Evolutionary conservation across 805 yeast species (phyloP).

Genomic region (Candida corydali): DNA sequence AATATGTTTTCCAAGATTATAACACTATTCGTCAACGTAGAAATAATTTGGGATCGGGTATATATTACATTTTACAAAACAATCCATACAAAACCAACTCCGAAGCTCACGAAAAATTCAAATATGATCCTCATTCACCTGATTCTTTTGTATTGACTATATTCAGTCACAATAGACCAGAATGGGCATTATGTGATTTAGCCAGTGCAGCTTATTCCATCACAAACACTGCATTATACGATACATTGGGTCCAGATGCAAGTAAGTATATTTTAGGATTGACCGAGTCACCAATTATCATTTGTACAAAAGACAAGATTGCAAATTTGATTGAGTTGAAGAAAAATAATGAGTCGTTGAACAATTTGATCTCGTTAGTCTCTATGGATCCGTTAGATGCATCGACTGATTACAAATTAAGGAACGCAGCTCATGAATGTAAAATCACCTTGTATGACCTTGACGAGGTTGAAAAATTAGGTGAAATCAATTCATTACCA

Average conservation of each 20-base stretch:
- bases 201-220: conserved; percentile 28
- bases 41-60: conserved; percentile 34
- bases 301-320: conserved; percentile 51
- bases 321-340: conserved; percentile 43
- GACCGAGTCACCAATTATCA: conserved; percentile 41
- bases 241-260: conserved; percentile 33
- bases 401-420: conserved; percentile 13
- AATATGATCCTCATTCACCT: conserved; percentile 4
- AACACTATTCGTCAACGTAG: conserved; percentile 20
- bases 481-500: conserved; percentile 33
- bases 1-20: conserved; percentile 26
- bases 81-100: conserved; percentile 26
- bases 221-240: conserved; percentile 37
- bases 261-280: conserved; percentile 28
- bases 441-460: conserved; percentile 30
- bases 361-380: conserved; percentile 46
- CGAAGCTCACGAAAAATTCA: conserved; percentile 10
- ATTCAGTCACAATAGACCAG: conserved; percentile 30
- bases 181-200: conserved; percentile 36
- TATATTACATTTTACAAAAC: conserved; percentile 28
- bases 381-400: conserved; percentile 44
- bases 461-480: conserved; percentile 25
- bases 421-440: conserved; percentile 17
- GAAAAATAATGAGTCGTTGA: conserved; percentile 28
- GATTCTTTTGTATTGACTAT: conserved; percentile 29